Percentiles rank a stretch among this genome's conserved stretches.
phyloP scores from a whole-genome alignment of 257 asterid genomes.

The Sherardia arvensis region DNA sequence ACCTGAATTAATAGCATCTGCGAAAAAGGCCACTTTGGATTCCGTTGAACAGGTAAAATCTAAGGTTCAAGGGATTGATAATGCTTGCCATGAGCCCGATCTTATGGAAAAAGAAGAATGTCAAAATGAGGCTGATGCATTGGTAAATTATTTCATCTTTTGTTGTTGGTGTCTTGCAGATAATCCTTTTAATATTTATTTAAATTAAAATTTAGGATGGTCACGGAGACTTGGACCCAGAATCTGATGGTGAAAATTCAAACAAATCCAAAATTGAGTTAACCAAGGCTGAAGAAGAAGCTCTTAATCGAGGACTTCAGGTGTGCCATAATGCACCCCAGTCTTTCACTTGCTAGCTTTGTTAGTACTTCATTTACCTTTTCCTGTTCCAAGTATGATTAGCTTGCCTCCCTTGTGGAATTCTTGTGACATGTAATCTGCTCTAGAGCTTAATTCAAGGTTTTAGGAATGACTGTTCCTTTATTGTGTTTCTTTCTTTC shows the following conservation, averaged over 20 bases:
- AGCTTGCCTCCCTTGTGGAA: not conserved
- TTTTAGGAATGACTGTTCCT: conserved; percentile 8
- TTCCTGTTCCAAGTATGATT: not conserved
- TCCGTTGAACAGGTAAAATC: conserved; percentile 52
- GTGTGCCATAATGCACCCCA: conserved; percentile 22
- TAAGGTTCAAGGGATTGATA: conserved; percentile 36
- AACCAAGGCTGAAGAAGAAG: conserved; percentile 92
- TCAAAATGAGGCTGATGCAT: conserved; percentile 43
- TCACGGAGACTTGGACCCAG: conserved; percentile 54
- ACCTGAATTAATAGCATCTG: conserved; percentile 65
- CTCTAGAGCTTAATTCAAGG: not conserved
- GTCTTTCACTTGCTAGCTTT: not conserved
- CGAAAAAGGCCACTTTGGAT: conserved; percentile 48
- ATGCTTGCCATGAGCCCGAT: conserved; percentile 22
- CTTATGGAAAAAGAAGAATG: conserved; percentile 29
- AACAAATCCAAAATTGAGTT: conserved; percentile 65
- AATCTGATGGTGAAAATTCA: conserved; percentile 58
- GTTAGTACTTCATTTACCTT: not conserved
- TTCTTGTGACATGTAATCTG: not conserved
- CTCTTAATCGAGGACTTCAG: conserved; percentile 90
- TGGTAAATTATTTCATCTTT: conserved; percentile 29
- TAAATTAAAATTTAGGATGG: conserved; percentile 54
- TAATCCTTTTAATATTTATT: conserved; percentile 11
- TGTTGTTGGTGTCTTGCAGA: not conserved
- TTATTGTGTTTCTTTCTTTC: conserved; percentile 9